A percentile compares a stretch with the other conserved stretches of the same genome.
Conservation (phyloP, 192 early-diverging fungal species). For the Entrophospora sp. region DNA sequence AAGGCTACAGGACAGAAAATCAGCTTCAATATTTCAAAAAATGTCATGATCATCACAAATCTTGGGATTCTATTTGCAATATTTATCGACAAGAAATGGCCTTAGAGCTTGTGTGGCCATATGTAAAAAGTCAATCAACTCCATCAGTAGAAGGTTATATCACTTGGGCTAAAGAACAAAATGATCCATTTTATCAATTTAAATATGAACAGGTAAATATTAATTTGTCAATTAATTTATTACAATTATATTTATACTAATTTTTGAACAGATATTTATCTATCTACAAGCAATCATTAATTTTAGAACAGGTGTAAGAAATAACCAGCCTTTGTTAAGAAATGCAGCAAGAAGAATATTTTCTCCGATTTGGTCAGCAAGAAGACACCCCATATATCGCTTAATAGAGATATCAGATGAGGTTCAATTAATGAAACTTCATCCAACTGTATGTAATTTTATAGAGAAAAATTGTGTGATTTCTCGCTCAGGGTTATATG, state of each 20-base stretch:
- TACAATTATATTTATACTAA: constrained; percentile 1
- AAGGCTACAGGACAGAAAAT: too few relatives aligned
- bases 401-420: constrained; percentile 2
- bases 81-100: too few relatives aligned
- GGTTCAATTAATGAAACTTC: not conserved
- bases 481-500: not conserved
- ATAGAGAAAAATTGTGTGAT: not conserved
- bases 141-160: not conserved
- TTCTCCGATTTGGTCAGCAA: constrained; percentile 2
- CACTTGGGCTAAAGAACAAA: not conserved
- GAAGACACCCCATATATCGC: not conserved
- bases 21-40: too few relatives aligned
- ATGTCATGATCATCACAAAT: too few relatives aligned
- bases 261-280: constrained; percentile 5
- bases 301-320: not conserved
- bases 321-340: not conserved
- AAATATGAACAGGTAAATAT: constrained; percentile 7
- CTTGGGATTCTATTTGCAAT: too few relatives aligned
- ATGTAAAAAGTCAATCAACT: not conserved
- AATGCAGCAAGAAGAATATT: not conserved
- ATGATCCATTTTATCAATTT: constrained; percentile 7
- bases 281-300: constrained; percentile 9
- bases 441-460: not conserved
- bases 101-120: constrained; percentile 1
- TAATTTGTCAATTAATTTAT: too few relatives aligned